Evolutionary conservation across 2,329 filamentous ascomycete genomes (phyloP).

Genomic region (Arthrobotrys musiformis): DNA sequence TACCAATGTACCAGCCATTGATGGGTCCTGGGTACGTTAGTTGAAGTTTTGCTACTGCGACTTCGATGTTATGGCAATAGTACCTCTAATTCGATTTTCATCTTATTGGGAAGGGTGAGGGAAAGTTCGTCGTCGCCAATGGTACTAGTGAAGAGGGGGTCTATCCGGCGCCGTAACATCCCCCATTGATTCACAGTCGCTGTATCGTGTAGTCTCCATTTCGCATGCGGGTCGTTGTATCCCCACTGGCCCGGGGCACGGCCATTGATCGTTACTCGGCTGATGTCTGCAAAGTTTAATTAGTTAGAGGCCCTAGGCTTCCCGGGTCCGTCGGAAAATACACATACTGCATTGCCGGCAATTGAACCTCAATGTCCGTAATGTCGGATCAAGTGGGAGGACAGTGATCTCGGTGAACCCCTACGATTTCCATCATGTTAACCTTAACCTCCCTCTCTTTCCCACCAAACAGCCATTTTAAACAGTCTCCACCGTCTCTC

Average conservation of each 20-base stretch:
- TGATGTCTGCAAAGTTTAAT: conserved; percentile 27
- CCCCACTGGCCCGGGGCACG: conserved; percentile 61
- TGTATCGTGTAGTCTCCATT: conserved; percentile 71
- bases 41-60: neutral
- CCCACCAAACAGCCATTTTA: neutral
- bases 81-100: conserved; percentile 70
- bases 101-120: conserved; percentile 70
- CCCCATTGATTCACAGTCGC: conserved; percentile 79
- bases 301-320: neutral
- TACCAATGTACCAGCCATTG: conserved; percentile 35
- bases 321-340: neutral
- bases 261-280: conserved; percentile 41
- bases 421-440: conserved; percentile 35
- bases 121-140: conserved; percentile 69
- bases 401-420: conserved; percentile 86
- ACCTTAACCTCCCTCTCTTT: conserved; percentile 25
- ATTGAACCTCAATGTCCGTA: conserved; percentile 70
- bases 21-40: conserved; percentile 39
- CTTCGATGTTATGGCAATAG: neutral
- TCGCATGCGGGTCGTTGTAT: conserved; percentile 74
- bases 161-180: conserved; percentile 75
- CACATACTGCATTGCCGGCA: conserved; percentile 70
- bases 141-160: conserved; percentile 68
- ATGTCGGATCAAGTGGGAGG: conserved; percentile 70
- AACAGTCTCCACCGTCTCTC: neutral